Base-by-base conservation (phyloP, 768 basidiomycete species). In the Sporobolomyces phaffii region DNA sequence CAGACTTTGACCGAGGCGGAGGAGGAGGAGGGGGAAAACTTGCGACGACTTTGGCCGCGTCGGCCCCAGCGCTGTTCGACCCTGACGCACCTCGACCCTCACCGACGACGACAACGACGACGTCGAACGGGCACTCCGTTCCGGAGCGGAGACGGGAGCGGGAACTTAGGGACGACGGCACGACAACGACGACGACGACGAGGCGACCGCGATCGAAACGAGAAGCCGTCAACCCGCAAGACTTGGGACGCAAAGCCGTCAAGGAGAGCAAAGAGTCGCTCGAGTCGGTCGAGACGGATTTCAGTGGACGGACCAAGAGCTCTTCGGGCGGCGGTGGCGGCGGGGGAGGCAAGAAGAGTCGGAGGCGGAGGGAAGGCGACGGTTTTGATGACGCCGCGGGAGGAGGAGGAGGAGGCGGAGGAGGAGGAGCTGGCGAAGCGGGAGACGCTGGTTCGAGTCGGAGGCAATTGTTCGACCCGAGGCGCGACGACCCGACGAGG, bases 401-500 rank as follows among this genome's bases (percentile, higher is more conserved):
- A 14, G 57, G 24, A 26, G 51, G 17, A 3, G 51, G 29, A 34
- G 41, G 44, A 41, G n/a, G n/a, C n/a, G 44, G 15, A 14, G 57
- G 24, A 26, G 51, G 17, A 3, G 51, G 29, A 34, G 52, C 24
- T 1, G 51, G 38, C 9, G 38, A 38, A 38, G 17, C 9, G 10
- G 38, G 47, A 44, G 24, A 15, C 24, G 43, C 24, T 44, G 48
- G 45, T 6, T 34, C 52, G 20, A 60, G 40, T 36, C 26, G 65
- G 54, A 26, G 56, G 15, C 62, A 87, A 67, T 83, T 96, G 0
- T 93, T 91, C 64, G 91, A 98, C 75, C 90, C 89, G 65, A 83
- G 89, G 43, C 86, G 90, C 74, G 89, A 98, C 76, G 90, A 98
- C 76, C 91, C 96, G 0, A 84, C 91, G 36, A 84, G 87, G 15